Evolutionary conservation across 2,329 filamentous ascomycete species (phyloP).

Genomic region (Pseudocercospora eumusae): DNA sequence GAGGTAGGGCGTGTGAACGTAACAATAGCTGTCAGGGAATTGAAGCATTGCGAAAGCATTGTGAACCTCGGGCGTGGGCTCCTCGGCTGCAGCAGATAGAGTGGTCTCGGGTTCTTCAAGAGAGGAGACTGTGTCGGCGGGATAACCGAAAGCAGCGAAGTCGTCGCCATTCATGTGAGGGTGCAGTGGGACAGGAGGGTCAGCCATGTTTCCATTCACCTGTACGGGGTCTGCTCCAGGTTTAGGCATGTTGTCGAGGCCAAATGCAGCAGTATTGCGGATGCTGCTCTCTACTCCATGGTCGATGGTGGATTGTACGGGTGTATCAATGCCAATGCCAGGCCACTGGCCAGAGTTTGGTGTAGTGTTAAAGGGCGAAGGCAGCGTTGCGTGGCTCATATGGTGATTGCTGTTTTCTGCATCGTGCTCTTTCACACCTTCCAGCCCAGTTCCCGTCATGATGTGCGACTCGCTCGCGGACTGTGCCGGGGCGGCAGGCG

Average conservation of each 20-base stretch:
- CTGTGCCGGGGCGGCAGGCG: constrained; percentile 13
- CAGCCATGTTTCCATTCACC: not conserved
- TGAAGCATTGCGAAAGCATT: constrained; percentile 65
- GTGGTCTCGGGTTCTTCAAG: constrained; percentile 6
- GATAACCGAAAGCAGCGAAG: not conserved
- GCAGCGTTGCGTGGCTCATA: not conserved
- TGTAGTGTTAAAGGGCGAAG: constrained; percentile 2
- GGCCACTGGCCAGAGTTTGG: constrained; percentile 3
- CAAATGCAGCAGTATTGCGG: constrained; percentile 18
- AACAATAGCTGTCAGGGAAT: constrained; percentile 74
- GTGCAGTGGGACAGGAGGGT: not conserved
- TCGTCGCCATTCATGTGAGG: not conserved
- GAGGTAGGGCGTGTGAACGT: constrained; percentile 74
- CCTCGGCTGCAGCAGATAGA: constrained; percentile 19
- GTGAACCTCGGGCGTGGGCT: constrained; percentile 16
- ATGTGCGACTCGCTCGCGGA: not conserved
- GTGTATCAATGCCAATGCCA: constrained; percentile 22
- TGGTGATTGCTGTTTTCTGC: constrained; percentile 17
- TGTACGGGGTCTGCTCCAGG: not conserved
- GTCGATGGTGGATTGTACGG: constrained; percentile 19
- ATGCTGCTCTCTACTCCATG: constrained; percentile 28
- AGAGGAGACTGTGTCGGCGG: constrained; percentile 7
- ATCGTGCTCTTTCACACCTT: constrained; percentile 6
- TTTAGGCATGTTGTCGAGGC: constrained; percentile 11
- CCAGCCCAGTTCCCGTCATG: not conserved